Conservation (phyloP, 2,329 filamentous ascomycete species). For the Penicillium sumatraense region DNA sequence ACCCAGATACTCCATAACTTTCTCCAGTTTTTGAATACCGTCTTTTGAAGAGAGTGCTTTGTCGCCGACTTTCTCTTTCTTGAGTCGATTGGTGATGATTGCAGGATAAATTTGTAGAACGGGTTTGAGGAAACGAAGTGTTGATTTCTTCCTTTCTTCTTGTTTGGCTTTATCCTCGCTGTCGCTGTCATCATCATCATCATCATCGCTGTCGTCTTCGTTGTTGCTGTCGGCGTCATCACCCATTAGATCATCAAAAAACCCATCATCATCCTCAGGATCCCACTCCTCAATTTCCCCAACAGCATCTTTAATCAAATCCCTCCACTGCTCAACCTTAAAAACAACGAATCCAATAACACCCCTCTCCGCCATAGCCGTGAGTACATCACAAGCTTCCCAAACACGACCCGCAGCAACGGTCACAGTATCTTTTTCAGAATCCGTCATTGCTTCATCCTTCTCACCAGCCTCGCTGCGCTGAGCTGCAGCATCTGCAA, state of each 20-base stretch:
- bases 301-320: conserved; percentile 79
- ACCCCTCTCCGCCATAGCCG: conserved; percentile 67
- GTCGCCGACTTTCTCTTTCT: conserved; percentile 37
- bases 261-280: conserved; percentile 69
- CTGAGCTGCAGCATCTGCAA: conserved; percentile 44
- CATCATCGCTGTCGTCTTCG: conserved; percentile 27
- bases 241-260: conserved; percentile 44
- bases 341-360: conserved; percentile 71
- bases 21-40: conserved; percentile 38
- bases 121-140: conserved; percentile 48
- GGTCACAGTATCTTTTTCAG: conserved; percentile 59
- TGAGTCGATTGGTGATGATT: conserved; percentile 47
- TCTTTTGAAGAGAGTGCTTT: conserved; percentile 18
- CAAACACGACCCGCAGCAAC: conserved; percentile 78
- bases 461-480: background rate
- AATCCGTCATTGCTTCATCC: conserved; percentile 27
- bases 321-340: conserved; percentile 74
- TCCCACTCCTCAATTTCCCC: conserved; percentile 88
- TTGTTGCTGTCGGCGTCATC: no score
- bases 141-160: conserved; percentile 40
- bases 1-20: conserved; percentile 38
- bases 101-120: conserved; percentile 49
- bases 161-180: conserved; percentile 20
- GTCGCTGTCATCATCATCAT: conserved; percentile 21
- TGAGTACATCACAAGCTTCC: conserved; percentile 78